Evolutionary conservation across 148 eudicot genomes (phyloP), one percentile per base, ranked within the genome.

Genomic region (Talinum fruticosum): DNA sequence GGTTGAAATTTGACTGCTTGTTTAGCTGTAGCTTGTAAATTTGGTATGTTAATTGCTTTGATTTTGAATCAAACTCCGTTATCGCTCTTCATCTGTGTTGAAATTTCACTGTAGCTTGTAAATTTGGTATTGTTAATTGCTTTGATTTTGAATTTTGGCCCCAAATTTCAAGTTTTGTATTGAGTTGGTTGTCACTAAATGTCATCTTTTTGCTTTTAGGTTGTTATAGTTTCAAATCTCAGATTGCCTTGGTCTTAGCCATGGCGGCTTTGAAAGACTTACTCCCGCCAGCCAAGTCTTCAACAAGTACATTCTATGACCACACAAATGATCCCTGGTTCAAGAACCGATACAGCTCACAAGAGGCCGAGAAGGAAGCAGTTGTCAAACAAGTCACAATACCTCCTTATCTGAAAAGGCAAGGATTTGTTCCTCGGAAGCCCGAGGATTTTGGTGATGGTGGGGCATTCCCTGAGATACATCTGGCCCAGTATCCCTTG

Each of bases 401-500:
- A 28, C 98, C 94, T 2, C 85, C 79, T 6, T 92, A 94, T 72
- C 61, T 81, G 65, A 89, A 89, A 37, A 83, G 97, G 69, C 84
- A 88, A 24, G 86, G 91, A 6, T 92, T 87, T 82, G 81, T 82
- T 51, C 98, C 98, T 29, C 84, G 89, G 2, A 90, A 82, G 77
- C 90, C 91, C 0, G 91, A 90, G 76, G 93, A 94, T 76, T 94
- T 91, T 68, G 98, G 97, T 0, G 93, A 92, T 83, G 98, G 97
- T 33, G 98, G 98, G 45, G 97, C 98, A 2, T 94, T 91, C 28
- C 98, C 98, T 0, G 98, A 94, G 78, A 90, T 92, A 41, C 92
- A 80, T 24, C 78, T 84, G 72, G 92, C 93, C 0, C 98, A 94
- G 69, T 90, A 87, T 61, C 98, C 98, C 5, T 84, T 94, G 80